Conservation (phyloP, 192 early-diverging fungal species). For the Coemansia sp. region DNA sequence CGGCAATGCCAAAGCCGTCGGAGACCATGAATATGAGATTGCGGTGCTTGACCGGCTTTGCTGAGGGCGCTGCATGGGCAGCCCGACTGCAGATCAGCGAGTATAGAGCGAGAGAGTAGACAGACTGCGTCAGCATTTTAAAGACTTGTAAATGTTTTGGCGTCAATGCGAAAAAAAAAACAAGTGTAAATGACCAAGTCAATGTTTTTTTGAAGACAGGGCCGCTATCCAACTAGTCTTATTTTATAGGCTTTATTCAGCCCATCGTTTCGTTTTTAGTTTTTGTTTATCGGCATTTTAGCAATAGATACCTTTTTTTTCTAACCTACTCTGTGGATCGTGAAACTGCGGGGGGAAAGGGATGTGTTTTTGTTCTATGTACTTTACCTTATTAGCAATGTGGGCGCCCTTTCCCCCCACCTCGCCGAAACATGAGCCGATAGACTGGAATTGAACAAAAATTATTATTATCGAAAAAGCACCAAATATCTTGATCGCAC, state of each 20-base stretch:
- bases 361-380: not conserved
- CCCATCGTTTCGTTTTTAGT: not conserved
- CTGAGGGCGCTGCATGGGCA: not conserved
- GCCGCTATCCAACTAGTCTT: not conserved
- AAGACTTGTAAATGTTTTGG: not conserved
- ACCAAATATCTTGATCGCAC: not conserved
- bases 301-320: not conserved
- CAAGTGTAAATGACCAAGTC: not conserved
- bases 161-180: not conserved
- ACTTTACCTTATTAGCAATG: not conserved
- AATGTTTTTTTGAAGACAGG: not conserved
- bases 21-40: slow-evolving; percentile 67
- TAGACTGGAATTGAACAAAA: not conserved
- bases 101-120: not conserved
- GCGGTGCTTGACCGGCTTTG: slow-evolving; percentile 9
- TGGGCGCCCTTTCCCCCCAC: not conserved
- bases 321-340: not conserved
- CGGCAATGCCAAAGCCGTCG: slow-evolving; percentile 65
- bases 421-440: not conserved
- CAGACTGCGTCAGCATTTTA: not conserved
- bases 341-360: slow-evolving; percentile 1
- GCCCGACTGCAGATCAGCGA: not conserved
- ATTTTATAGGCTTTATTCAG: not conserved
- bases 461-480: not conserved
- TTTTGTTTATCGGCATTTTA: not conserved